Conservation (phyloP, 1,284 basidiomycete genomes). For the Pterulicium gracile region DNA sequence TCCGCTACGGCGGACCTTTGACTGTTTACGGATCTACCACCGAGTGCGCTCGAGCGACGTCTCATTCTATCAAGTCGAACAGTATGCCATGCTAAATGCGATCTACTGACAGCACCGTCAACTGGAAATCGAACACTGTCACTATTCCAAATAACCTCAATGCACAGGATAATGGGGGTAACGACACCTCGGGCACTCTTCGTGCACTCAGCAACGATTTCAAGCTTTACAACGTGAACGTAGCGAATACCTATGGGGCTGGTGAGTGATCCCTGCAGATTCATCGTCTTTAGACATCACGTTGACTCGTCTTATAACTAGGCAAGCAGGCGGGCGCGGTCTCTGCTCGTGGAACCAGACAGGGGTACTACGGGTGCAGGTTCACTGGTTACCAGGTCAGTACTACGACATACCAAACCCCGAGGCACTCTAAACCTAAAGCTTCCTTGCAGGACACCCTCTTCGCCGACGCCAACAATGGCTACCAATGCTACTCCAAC, state of each 20-base stretch:
- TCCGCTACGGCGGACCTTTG: conserved; percentile 11
- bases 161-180: conserved; percentile 10
- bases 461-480: conserved; percentile 11
- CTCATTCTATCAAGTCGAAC: not conserved
- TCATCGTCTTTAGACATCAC: too few species aligned
- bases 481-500: conserved; percentile 15
- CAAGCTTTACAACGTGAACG: conserved; percentile 17
- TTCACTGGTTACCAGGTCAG: conserved; percentile 14
- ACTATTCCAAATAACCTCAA: conserved; percentile 19
- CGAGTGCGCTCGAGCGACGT: conserved; percentile 8
- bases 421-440: not conserved
- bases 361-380: conserved; percentile 16
- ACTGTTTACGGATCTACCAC: conserved; percentile 17
- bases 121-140: conserved; percentile 16
- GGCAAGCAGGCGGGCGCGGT: conserved; percentile 18
- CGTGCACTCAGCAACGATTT: conserved; percentile 11
- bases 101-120: conserved; percentile 10
- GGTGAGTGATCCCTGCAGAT: not conserved
- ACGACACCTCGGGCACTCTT: conserved; percentile 14
- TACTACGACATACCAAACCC: too few species aligned
- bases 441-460: conserved; percentile 8
- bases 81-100: too few species aligned
- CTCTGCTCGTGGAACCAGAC: conserved; percentile 13
- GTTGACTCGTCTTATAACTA: conserved; percentile 13
- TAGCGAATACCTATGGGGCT: conserved; percentile 5